Evolutionary conservation across 1,139 yeast species (phyloP).

Genomic region (Magnusiomyces magnusii): DNA sequence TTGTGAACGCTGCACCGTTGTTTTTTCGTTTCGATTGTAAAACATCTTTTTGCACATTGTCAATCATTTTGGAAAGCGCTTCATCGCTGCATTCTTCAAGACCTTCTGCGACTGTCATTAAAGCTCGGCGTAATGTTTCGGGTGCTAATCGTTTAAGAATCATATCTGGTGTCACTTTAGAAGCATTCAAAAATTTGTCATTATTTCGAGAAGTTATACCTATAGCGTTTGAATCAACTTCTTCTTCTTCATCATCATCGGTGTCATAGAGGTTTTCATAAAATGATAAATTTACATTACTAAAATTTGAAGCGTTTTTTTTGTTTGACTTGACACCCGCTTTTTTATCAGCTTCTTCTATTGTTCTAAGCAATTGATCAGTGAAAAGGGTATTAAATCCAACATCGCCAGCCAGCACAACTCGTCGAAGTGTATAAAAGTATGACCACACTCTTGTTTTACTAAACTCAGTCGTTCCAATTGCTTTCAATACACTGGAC

Average conservation of each 20-base stretch:
- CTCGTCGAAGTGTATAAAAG: background rate
- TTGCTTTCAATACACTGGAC: background rate
- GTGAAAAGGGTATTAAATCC: background rate
- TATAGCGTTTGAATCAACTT: background rate
- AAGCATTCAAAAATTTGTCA: background rate
- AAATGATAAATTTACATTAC: background rate
- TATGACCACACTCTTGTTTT: background rate
- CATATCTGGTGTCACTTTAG: background rate
- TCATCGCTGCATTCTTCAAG: background rate
- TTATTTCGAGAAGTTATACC: background rate
- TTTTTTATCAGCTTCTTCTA: background rate
- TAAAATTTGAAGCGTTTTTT: background rate
- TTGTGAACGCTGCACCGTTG: background rate
- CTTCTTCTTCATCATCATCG: background rate
- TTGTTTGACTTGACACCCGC: background rate
- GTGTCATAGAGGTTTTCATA: background rate
- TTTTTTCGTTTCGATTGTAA: background rate
- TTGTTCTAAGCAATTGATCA: background rate
- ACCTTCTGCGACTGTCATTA: conserved; percentile 1
- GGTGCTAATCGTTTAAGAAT: conserved; percentile 1
- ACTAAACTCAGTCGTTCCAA: conserved; percentile 3
- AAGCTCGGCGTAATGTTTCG: background rate
- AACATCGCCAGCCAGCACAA: conserved; percentile 5
- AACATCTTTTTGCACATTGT: background rate
- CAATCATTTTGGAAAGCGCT: background rate